Evolutionary conservation across 768 basidiomycete genomes (phyloP).

Genomic region (Pulveroboletus sp.): DNA sequence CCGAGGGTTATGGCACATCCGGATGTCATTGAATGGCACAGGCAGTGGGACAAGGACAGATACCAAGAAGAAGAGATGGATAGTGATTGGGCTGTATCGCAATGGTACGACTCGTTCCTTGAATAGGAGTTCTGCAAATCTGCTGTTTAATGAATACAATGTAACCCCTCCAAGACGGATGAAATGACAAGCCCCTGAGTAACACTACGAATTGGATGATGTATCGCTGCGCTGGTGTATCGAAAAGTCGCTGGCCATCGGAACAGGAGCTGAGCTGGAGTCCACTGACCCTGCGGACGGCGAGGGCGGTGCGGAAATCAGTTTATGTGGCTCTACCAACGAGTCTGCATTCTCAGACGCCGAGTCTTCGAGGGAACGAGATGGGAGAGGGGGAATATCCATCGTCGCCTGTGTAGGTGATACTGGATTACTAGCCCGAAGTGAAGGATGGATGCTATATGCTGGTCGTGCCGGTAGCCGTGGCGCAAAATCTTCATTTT

Average conservation of each 20-base stretch:
- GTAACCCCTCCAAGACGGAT: background rate
- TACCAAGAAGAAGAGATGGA: slow-evolving; percentile 33
- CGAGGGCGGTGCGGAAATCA: slow-evolving; percentile 9
- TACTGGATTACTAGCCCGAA: slow-evolving; percentile 43
- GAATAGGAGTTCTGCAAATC: slow-evolving; percentile 4
- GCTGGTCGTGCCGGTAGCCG: slow-evolving; percentile 62
- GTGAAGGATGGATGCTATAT: slow-evolving; percentile 75
- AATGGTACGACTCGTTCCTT: slow-evolving; percentile 27
- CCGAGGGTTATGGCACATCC: slow-evolving; percentile 35
- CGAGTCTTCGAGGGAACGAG: slow-evolving; percentile 24
- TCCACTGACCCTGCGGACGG: slow-evolving; percentile 13
- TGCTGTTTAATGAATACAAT: slow-evolving; percentile 2
- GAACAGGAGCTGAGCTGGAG: slow-evolving; percentile 13
- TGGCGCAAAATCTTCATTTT: slow-evolving; percentile 67
- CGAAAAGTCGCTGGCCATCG: slow-evolving; percentile 5
- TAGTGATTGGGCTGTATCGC: slow-evolving; percentile 28
- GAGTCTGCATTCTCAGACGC: slow-evolving; percentile 2
- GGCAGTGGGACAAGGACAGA: slow-evolving; percentile 23
- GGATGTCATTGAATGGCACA: slow-evolving; percentile 31
- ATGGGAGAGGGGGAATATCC: slow-evolving; percentile 28
- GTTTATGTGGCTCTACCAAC: slow-evolving; percentile 4
- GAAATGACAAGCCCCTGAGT: slow-evolving; percentile 2
- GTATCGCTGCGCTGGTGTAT: slow-evolving; percentile 8
- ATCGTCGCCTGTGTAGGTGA: slow-evolving; percentile 44
- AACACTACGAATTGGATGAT: slow-evolving; percentile 12